These are phyloP conservation scores for Torulaspora gathmanii DNA, from an alignment of 805 yeast species.

Conservation along the genomic window DNA sequence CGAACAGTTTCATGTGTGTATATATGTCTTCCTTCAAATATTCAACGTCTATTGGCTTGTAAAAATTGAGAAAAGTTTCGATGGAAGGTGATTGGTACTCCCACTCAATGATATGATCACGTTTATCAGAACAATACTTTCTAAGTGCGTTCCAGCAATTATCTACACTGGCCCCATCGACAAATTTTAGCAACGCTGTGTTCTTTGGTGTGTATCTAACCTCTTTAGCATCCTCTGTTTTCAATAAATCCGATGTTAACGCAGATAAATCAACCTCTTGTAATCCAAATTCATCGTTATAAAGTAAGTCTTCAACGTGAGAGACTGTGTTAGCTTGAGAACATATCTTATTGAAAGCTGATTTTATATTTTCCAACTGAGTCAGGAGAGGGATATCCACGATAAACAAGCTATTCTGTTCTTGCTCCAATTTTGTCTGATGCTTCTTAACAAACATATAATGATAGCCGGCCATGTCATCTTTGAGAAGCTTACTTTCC, in stretches of 20 bases:
- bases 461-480: conserved; percentile 38
- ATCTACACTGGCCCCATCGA: conserved; percentile 59
- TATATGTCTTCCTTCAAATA: conserved; percentile 54
- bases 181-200: conserved; percentile 67
- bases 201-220: conserved; percentile 58
- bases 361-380: conserved; percentile 47
- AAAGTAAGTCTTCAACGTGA: conserved; percentile 48
- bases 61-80: conserved; percentile 41
- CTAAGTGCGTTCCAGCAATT: conserved; percentile 53
- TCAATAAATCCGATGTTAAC: conserved; percentile 54
- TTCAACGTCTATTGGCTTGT: conserved; percentile 45
- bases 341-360: conserved; percentile 54
- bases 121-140: conserved; percentile 49
- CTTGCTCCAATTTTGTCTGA: conserved; percentile 40
- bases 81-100: conserved; percentile 35
- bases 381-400: conserved; percentile 71
- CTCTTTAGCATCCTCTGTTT: conserved; percentile 30
- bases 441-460: conserved; percentile 67
- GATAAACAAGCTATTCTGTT: conserved; percentile 58
- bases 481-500: conserved; percentile 13
- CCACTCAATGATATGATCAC: conserved; percentile 38
- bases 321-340: conserved; percentile 46
- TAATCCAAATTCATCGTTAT: conserved; percentile 43
- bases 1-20: conserved; percentile 60
- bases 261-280: conserved; percentile 50